Percentiles rank a stretch among this genome's conserved stretches.
Conservation (phyloP, 208 protist genomes). For the Trypanosoma boissoni region DNA sequence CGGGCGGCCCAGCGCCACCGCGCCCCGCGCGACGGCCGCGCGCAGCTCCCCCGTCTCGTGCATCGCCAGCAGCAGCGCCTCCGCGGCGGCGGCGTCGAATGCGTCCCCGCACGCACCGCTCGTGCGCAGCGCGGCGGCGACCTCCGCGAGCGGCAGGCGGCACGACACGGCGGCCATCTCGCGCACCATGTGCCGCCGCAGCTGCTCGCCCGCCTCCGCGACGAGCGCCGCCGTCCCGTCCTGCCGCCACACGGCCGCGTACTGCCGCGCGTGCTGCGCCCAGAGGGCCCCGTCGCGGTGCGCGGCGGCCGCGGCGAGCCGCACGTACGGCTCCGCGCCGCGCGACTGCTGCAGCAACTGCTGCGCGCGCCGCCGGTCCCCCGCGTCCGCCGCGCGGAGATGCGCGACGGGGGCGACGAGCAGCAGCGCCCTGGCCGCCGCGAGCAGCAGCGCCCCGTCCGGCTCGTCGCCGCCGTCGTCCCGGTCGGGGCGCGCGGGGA, state of each 20-base stretch:
- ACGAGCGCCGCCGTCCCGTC: conserved; percentile 18
- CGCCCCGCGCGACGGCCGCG: background rate
- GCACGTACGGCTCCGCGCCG: conserved; percentile 14
- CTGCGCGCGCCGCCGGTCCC: conserved; percentile 15
- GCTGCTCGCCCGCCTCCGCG: conserved; percentile 5
- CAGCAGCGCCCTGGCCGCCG: conserved; percentile 22
- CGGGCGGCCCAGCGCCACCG: conserved; percentile 10
- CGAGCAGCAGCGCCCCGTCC: conserved; percentile 6
- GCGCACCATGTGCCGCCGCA: conserved; percentile 36
- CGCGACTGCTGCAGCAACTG: conserved; percentile 19
- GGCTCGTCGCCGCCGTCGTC: background rate
- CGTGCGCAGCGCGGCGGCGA: conserved; percentile 14
- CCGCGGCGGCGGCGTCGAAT: conserved; percentile 1
- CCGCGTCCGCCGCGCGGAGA: conserved; percentile 2
- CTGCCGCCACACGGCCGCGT: conserved; percentile 3
- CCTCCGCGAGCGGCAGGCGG: conserved; percentile 27
- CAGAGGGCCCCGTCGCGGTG: conserved; percentile 25
- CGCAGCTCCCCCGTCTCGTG: conserved; percentile 29
- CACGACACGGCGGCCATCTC: conserved; percentile 38
- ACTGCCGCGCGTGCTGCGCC: conserved; percentile 9
- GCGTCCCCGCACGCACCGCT: background rate
- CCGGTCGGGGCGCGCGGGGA: background rate
- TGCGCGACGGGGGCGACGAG: conserved; percentile 23
- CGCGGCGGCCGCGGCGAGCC: conserved; percentile 11
- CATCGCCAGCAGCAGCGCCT: conserved; percentile 37